Percentiles rank a stretch among this genome's conserved stretches.
phyloP scores from a whole-genome alignment of 257 asterid species.

The Lycium barbarum region DNA sequence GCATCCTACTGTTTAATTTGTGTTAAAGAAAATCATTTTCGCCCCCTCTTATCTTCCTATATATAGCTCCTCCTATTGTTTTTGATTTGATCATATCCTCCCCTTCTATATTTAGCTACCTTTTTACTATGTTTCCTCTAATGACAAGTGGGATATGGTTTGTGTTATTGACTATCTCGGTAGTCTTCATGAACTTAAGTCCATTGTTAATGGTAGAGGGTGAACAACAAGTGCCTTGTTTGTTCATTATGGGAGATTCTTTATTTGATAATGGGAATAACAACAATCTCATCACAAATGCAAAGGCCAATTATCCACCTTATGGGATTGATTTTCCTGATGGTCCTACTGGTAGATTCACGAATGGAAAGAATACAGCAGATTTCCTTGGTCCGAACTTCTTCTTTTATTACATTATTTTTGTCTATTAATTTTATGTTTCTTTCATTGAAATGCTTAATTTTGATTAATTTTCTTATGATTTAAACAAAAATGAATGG shows the following conservation, averaged over 20 bases:
- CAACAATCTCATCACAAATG: slow-evolving; percentile 41
- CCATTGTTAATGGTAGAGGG: neutral
- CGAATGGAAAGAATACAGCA: slow-evolving; percentile 45
- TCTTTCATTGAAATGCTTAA: neutral
- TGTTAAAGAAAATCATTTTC: neutral
- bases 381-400: slow-evolving; percentile 48
- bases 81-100: slow-evolving; percentile 11
- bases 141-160: slow-evolving; percentile 14
- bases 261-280: slow-evolving; percentile 65
- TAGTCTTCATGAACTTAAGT: neutral
- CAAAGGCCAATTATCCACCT: slow-evolving; percentile 60
- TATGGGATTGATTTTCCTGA: slow-evolving; percentile 63
- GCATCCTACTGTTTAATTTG: neutral
- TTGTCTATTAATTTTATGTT: neutral
- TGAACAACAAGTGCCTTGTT: slow-evolving; percentile 56
- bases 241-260: slow-evolving; percentile 60
- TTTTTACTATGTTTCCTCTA: no score
- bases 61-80: neutral
- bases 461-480: neutral
- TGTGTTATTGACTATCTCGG: neutral
- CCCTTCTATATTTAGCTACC: neutral
- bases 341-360: slow-evolving; percentile 63
- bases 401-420: no score
- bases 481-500: neutral
- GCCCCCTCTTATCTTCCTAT: neutral